Evolutionary conservation across 768 basidiomycete genomes (phyloP), one percentile per base, ranked within the genome.

Genomic region (Tricholoma furcatifolium): DNA sequence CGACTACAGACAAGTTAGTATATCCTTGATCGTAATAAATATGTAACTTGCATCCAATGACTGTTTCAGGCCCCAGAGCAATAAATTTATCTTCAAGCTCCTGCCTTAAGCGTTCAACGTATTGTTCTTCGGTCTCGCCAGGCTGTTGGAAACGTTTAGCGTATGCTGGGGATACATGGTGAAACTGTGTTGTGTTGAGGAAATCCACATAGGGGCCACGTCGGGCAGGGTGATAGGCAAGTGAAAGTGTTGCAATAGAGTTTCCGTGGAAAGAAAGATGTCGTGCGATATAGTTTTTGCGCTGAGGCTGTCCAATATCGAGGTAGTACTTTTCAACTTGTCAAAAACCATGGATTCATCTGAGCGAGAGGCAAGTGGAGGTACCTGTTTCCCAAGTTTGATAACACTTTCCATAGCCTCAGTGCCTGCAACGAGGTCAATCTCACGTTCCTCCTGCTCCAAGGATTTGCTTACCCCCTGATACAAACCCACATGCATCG

Each of bases 341-440:
- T 46, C 17, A 50, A 47, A 27, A 27, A 24, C 39, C 14, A 27
- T 21, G 23, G 30, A 15, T 17, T 18, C 14, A 48, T 14, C 32
- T 44, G 31, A 55, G 49, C 21, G 49, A 10, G 14, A 10, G 35
- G 9, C 10, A 46, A 6, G 39, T 47, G 17, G 18, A 59, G 70
- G 12, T 62, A 88, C 87, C 74, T 93, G 91, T 61, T 86, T 80
- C 27, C 85, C 82, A 2, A 91, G 77, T 68, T 95, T 95, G 50
- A 93, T 75, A n/a, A 83, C 85, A 52, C 82, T 80, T 58, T 95
- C 93, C 87, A 93, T 89, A 0, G 92, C 91, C 67, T 95, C 93
- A 2, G 91, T 87, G 43, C 91, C 91, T 92, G 23, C 17, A 48
- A 23, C 43, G 31, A 44, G 21, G 34, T 30, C 3, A 32, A 34